Percentiles rank a stretch among this genome's conserved stretches.
Evolutionary conservation across 768 basidiomycete species (phyloP).

Genomic region (Neoboletus brunneissimus): DNA sequence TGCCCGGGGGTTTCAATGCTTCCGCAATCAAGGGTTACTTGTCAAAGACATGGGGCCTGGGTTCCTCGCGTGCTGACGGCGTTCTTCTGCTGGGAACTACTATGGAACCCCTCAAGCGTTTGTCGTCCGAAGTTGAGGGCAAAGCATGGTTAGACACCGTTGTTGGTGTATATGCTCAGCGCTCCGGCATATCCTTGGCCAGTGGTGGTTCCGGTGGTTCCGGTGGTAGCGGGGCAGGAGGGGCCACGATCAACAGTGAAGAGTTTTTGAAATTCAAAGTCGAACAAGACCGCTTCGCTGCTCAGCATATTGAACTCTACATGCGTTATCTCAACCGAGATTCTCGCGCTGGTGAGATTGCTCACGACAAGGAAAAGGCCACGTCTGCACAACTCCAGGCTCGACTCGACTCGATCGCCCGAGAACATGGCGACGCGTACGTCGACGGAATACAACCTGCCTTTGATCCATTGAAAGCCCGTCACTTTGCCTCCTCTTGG

Average conservation of each 20-base stretch:
- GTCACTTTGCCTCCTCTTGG: conserved; percentile 98
- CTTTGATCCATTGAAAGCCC: conserved; percentile 94
- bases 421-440: conserved; percentile 93
- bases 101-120: conserved; percentile 90
- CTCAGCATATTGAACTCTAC: conserved; percentile 92
- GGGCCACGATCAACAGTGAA: conserved; percentile 93
- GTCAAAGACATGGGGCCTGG: conserved; percentile 94
- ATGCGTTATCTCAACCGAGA: conserved; percentile 97
- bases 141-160: conserved; percentile 91
- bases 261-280: conserved; percentile 96
- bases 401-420: conserved; percentile 81
- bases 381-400: conserved; percentile 70
- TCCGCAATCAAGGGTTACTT: conserved; percentile 88
- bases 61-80: conserved; percentile 82
- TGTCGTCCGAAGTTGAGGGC: conserved; percentile 87
- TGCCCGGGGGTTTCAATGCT: conserved; percentile 98
- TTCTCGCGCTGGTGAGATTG: conserved; percentile 87
- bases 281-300: conserved; percentile 88
- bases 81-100: conserved; percentile 90
- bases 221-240: conserved; percentile 60
- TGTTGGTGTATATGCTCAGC: conserved; percentile 81
- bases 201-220: conserved; percentile 62
- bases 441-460: conserved; percentile 92
- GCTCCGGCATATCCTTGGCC: conserved; percentile 81
- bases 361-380: conserved; percentile 84